Evolutionary conservation across 148 eudicot species (phyloP), one percentile per base, ranked within the genome.

Genomic region (Diospyros kaki): DNA sequence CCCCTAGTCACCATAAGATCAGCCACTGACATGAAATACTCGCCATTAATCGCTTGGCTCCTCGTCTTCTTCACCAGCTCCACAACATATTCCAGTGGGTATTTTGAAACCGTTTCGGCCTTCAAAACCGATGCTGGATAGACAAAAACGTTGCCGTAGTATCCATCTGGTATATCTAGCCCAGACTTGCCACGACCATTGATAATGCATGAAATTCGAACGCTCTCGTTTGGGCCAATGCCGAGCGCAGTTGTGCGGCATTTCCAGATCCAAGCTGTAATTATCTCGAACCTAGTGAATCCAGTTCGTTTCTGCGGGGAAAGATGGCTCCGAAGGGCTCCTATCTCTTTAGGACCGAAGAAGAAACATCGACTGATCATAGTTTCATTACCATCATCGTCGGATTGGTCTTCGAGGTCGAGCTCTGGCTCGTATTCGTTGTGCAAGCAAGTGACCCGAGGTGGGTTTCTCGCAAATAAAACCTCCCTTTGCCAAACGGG

Each of bases 211-310:
- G 74, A 68, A 15, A 87, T 68, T 41, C 83, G 79, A 56, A 84
- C 81, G 4, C 66, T 54, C 68, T 84, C 83, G 43, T 80, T 69
- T 0, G 52, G 52, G 0, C 67, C 76, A 1, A 78, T 78, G 41
- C 78, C 66, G 41, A 87, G 80, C 28, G 90, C 87, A 2, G 74
- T 75, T 51, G 88, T 84, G 17, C 87, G 88, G 9, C 86, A 85
- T 13, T 76, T 68, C 90, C 90, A 87, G 0, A 87, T 65, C 9
- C 84, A 84, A 40, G 90, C 90, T 1, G 87, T 82, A 9, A 87
- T 73, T 18, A 87, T 10, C 68, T 87, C 90, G 5, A 82, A 82
- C 39, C 76, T 82, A 11, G 84, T 69, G 13, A 43, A 51, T 0
- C 11, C 11, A 0, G 59, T 51, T 2, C 70, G 38, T 11, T 60